Evolutionary conservation across 805 yeast species (phyloP), one percentile per base, ranked within the genome.

Genomic region (Blastobotrys peoriensis): DNA sequence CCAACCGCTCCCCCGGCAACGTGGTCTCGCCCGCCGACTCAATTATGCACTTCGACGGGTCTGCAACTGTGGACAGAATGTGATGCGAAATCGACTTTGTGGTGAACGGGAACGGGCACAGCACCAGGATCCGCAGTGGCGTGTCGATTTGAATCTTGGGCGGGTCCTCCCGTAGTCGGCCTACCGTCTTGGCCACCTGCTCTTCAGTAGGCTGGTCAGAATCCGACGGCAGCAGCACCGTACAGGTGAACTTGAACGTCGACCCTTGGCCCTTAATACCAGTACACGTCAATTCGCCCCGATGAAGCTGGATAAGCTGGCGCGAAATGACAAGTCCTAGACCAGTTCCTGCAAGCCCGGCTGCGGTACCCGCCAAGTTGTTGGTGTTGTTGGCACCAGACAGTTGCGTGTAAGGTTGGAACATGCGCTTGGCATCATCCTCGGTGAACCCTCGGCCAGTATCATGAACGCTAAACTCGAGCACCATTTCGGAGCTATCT

Each of bases 361-460:
- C 37, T 2, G 36, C 36, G 33, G 18, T 36, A 22, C 27, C 16
- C 25, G 35, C 22, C 15, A 21, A 25, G 20, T 17, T 33, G n/a
- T 9, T 18, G 28, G 15, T 19, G 8, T 19, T 52, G 42, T 42
- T 40, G 3, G 56, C 43, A 10, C 50, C 53, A 34, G 53, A 59
- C 8, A 62, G 50, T 43, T 62, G 66, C 13, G 62, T 57, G 45
- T 57, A 62, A 10, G 66, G 64, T 42, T 63, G 62, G 50, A 62
- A 62, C 61, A 62, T 61, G 18, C 57, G 51, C 25, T 42, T 49
- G 13, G 52, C 44, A 41, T 60, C 65, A 23, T 54, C 61, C 27
- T 52, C 49, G 18, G 56, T 56, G 39, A 62, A 62, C 4, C 66
- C 66, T 17, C 63, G 51, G 3, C 66, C 66, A 19, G 66, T 62